These are phyloP conservation scores for Peltaster fructicola DNA, from an alignment of 2,329 filamentous ascomycete genomes.

Conservation along the genomic window DNA sequence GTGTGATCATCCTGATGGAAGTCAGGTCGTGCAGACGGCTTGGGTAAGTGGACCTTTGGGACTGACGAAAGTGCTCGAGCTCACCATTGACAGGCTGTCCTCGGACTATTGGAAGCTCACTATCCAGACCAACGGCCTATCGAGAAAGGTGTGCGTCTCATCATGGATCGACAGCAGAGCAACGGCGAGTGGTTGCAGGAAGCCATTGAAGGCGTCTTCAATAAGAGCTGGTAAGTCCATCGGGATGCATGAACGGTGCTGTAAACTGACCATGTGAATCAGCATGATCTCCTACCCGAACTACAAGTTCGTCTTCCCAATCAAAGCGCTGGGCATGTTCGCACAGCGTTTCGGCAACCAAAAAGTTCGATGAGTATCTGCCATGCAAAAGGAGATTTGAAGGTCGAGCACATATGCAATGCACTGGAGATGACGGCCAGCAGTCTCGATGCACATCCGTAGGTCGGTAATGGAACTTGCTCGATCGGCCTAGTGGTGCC, in stretches of 20 bases:
- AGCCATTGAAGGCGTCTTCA: slow-evolving; percentile 94
- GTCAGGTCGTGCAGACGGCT: slow-evolving; percentile 84
- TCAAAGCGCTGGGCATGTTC: slow-evolving; percentile 89
- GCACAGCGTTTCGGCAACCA: slow-evolving; percentile 53
- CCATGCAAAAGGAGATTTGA: too few relatives aligned
- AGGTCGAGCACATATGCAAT: too few relatives aligned
- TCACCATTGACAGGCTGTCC: slow-evolving; percentile 20
- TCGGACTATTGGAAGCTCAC: slow-evolving; percentile 63
- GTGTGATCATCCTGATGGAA: slow-evolving; percentile 51
- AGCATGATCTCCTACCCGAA: slow-evolving; percentile 98
- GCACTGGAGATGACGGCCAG: too few relatives aligned
- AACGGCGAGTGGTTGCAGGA: slow-evolving; percentile 95
- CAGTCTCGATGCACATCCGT: too few relatives aligned
- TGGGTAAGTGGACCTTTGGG: slow-evolving; percentile 45
- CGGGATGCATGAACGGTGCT: slow-evolving; percentile 1
- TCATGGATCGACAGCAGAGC: slow-evolving; percentile 67
- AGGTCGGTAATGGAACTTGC: too few relatives aligned
- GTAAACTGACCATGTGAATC: slow-evolving; percentile 4
- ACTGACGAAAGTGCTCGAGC: slow-evolving; percentile 25
- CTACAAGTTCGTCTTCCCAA: slow-evolving; percentile 92
- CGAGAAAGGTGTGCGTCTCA: slow-evolving; percentile 54
- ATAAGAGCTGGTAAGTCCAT: slow-evolving; percentile 66
- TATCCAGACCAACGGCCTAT: slow-evolving; percentile 62
- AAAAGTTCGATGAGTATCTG: slow-evolving; percentile 26
- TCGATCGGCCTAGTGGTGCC: too few relatives aligned